These are phyloP conservation scores for Basidioascus undulatus DNA, from an alignment of 768 basidiomycete species.

Conservation along the genomic window DNA sequence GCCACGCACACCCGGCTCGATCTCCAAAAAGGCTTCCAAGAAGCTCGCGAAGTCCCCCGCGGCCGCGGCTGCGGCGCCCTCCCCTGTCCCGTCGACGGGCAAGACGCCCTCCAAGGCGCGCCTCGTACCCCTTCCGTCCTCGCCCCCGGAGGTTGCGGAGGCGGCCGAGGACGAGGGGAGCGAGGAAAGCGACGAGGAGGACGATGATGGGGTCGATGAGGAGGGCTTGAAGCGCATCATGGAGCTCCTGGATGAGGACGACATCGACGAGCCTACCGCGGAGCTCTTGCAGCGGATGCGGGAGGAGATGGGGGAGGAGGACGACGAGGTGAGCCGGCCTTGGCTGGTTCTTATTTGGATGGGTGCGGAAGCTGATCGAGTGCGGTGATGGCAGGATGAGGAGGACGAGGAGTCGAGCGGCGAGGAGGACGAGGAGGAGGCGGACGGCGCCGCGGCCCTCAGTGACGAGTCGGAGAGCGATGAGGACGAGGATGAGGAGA, in stretches of 20 bases:
- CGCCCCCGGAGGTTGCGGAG: neutral
- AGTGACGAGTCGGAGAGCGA: slow-evolving; percentile 5
- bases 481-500: slow-evolving; percentile 16
- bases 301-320: slow-evolving; percentile 4
- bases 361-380: neutral
- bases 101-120: too few relatives aligned
- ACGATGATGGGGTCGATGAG: slow-evolving; percentile 27
- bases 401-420: slow-evolving; percentile 9
- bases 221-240: slow-evolving; percentile 34
- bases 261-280: slow-evolving; percentile 38
- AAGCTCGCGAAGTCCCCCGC: too few relatives aligned
- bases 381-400: slow-evolving; percentile 3
- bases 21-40: too few relatives aligned
- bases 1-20: too few relatives aligned
- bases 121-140: too few relatives aligned
- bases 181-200: slow-evolving; percentile 9
- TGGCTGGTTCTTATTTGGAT: too few relatives aligned
- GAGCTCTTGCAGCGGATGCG: slow-evolving; percentile 20
- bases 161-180: slow-evolving; percentile 17
- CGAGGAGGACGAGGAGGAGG: slow-evolving; percentile 4
- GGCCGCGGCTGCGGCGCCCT: too few relatives aligned
- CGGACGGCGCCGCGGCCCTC: slow-evolving; percentile 3
- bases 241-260: slow-evolving; percentile 37
- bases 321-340: neutral
- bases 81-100: too few relatives aligned